Base-by-base conservation (phyloP, 202 grass and related monocot species). In the Zizania palustris region DNA sequence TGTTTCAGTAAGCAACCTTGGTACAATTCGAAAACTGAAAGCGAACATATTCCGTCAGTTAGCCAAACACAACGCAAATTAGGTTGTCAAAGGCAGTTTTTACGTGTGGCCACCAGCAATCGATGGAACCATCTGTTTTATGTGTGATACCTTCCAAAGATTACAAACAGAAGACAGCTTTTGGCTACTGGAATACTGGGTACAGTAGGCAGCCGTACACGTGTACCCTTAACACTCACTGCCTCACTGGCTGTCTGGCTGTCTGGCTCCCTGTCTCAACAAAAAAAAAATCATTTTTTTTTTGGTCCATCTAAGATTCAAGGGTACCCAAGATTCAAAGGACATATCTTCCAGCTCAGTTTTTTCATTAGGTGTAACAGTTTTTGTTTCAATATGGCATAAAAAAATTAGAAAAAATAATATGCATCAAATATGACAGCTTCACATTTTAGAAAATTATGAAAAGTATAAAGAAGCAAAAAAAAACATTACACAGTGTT, bases 101-200 rank as follows among this genome's bases (percentile, higher is more conserved):
- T 74, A n/a, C 77, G 61, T 50, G 66, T 40, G 55, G n/a, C 56
- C 56, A 70, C 16, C 60, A 80, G 33, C 42, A 69, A 36, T 42
- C 44, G 16, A 37, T 33, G 43, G 13, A 45, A 10, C 6, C 40
- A 39, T 80, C 7, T 40, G 43, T 12, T 15, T 5, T 48, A 22
- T 60, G 53, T 43, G 45, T 57, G n/a, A 3, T 16, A 50, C 34
- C 77, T 18, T 79, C 9, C 56, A 50, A 71, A 63, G 9, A 60
- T 51, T 4, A 28, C 0, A 48, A 62, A 71, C 35, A 63, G 50
- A 53, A 51, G 67, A 6, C 66, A 61, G 12, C 66, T 50, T 37
- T 80, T 42, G 14, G 33, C n/a, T 10, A 36, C 60, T 20, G 48
- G 14, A n/a, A 11, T 10, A 20, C 60, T 20, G 48, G 16, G 41